Conservation (phyloP, 306 rosid genomes). For the Trichosanthes cucumerina region DNA sequence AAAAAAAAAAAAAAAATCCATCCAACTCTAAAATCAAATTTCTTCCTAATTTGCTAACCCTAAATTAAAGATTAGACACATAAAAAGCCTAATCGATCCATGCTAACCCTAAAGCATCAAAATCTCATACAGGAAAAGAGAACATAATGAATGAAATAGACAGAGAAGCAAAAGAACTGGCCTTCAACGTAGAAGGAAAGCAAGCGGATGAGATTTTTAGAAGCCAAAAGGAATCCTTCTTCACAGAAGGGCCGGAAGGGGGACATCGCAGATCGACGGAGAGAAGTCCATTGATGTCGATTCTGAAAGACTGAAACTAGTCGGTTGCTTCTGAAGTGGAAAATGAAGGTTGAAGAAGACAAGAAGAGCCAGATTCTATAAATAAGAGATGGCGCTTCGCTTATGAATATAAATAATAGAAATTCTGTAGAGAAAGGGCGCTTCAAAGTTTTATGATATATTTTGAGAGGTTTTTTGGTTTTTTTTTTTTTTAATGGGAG, state of each 20-base stretch:
- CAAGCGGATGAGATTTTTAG: conserved; percentile 18
- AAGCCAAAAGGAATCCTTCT: conserved; percentile 21
- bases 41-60: not conserved
- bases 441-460: not conserved
- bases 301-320: not conserved
- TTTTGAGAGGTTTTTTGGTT: not conserved
- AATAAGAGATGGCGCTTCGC: not conserved
- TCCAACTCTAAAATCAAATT: not conserved
- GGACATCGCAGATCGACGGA: not conserved
- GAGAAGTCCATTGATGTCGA: not conserved
- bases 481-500: not conserved
- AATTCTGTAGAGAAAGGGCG: not conserved
- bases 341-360: not conserved
- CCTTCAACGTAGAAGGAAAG: conserved; percentile 18
- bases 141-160: conserved; percentile 26
- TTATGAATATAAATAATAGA: not conserved
- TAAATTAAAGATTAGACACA: too few relatives aligned
- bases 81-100: too few relatives aligned
- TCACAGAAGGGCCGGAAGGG: conserved; percentile 20
- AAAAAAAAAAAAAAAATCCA: too few relatives aligned
- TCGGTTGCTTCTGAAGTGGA: not conserved
- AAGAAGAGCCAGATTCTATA: not conserved
- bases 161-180: conserved; percentile 13
- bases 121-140: conserved; percentile 17
- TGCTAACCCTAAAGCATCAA: not conserved